Conservation (phyloP, 2,329 filamentous ascomycete genomes). For the Scedosporium aurantiacum region DNA sequence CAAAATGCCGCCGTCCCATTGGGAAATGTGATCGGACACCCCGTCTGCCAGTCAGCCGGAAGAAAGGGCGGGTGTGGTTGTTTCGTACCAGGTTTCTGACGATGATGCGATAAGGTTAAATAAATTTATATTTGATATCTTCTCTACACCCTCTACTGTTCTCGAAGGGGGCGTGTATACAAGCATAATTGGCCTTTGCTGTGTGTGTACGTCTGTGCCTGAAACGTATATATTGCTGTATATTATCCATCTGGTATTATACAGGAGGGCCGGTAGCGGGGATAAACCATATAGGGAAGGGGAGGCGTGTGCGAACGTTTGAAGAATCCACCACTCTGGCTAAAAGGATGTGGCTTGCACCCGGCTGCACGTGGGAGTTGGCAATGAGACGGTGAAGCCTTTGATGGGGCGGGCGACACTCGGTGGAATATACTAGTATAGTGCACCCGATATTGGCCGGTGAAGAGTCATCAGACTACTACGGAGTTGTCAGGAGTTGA, state of each 20-base stretch:
- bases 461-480: not conserved
- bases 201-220: not conserved
- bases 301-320: not conserved
- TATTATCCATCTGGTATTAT: not conserved
- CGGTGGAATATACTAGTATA: not conserved
- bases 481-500: not conserved
- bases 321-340: not conserved
- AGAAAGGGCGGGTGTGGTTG: not conserved
- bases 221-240: not conserved
- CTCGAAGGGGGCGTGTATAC: not conserved
- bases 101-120: not conserved
- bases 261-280: not conserved
- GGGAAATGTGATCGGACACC: not conserved
- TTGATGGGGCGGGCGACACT: not conserved
- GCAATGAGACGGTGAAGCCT: not conserved
- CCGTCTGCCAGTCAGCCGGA: not conserved
- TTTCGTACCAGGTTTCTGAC: not conserved
- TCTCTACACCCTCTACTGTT: not conserved
- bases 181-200: not conserved
- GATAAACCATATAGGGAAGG: not conserved
- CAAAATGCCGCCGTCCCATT: not conserved
- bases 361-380: not conserved
- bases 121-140: not conserved
- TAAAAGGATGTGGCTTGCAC: not conserved
- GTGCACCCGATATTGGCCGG: not conserved